These are phyloP conservation scores for Prunus fruticosa DNA, from an alignment of 306 rosid genomes.

Conservation along the genomic window DNA sequence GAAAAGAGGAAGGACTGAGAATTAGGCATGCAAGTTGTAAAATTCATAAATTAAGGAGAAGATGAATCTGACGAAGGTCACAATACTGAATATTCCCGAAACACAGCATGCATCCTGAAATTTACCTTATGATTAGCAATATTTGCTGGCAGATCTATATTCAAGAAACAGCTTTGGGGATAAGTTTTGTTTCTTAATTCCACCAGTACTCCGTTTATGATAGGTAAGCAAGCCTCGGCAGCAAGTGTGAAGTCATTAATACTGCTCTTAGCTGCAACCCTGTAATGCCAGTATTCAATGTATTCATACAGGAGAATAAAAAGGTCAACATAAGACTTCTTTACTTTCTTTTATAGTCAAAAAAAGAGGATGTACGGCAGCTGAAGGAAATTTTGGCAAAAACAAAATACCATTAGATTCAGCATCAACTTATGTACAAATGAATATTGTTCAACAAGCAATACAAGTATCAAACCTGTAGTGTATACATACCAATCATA, in stretches of 20 bases:
- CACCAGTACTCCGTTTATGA: constrained; percentile 57
- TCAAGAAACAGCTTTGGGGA: constrained; percentile 59
- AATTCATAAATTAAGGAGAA: not conserved
- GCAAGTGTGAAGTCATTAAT: constrained; percentile 60
- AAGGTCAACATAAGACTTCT: not conserved
- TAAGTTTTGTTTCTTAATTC: constrained; percentile 56
- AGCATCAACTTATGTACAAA: not conserved
- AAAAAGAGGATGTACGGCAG: not conserved
- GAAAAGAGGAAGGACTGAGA: not conserved
- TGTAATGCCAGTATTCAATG: constrained; percentile 34
- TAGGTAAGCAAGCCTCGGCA: constrained; percentile 79
- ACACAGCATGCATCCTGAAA: not conserved
- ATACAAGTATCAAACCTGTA: constrained; percentile 1
- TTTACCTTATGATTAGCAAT: constrained; percentile 69
- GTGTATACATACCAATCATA: constrained; percentile 59
- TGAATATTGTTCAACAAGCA: constrained; percentile 12
- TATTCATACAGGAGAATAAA: constrained; percentile 17
- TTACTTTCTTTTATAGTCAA: not conserved
- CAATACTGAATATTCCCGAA: not conserved
- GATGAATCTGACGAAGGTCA: not conserved
- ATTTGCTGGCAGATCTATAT: constrained; percentile 65
- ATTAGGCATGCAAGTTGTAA: not conserved
- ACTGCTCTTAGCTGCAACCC: constrained; percentile 62
- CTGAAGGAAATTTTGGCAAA: not conserved
- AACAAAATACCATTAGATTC: not conserved